Percentiles rank a stretch among this genome's conserved stretches.
Evolutionary conservation across 345 rosid species (phyloP).

Genomic region (Syzygium grande): DNA sequence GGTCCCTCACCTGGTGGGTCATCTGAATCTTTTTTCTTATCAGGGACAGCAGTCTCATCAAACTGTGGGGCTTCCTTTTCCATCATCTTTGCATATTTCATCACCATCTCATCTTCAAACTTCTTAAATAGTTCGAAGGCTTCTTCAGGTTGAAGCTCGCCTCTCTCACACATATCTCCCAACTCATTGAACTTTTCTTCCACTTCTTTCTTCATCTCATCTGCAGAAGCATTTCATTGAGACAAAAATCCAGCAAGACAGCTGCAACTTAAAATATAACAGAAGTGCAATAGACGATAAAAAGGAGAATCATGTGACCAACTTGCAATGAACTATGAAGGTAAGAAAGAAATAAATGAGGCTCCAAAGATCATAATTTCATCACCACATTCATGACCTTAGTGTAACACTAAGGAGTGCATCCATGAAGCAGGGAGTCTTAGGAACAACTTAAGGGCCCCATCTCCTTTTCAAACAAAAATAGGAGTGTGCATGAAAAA

Average conservation of each 20-base stretch:
- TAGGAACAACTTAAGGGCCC: not conserved
- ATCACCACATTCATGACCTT: not conserved
- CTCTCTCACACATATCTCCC: constrained; percentile 80
- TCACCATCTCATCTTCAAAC: constrained; percentile 84
- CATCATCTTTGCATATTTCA: constrained; percentile 48
- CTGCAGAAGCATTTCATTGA: constrained; percentile 22
- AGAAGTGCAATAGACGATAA: not conserved
- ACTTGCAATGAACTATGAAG: not conserved
- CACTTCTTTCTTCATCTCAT: constrained; percentile 75
- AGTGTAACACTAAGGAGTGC: not conserved
- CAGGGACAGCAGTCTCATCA: constrained; percentile 43
- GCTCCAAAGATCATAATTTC: not conserved
- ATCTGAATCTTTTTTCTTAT: constrained; percentile 42
- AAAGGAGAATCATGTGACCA: not conserved
- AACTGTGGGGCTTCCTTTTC: constrained; percentile 60
- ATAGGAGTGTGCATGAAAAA: not conserved
- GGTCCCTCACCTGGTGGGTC: constrained; percentile 95
- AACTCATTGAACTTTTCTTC: constrained; percentile 72
- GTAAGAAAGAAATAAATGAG: not conserved
- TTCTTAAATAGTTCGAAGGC: constrained; percentile 76
- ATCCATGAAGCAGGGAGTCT: not conserved
- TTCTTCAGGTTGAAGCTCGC: constrained; percentile 68
- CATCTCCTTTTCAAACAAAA: not conserved
- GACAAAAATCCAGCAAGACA: not conserved
- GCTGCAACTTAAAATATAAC: not conserved